phyloP scores from a whole-genome alignment of 805 yeast genomes.

The Candida xiaguanensis region DNA sequence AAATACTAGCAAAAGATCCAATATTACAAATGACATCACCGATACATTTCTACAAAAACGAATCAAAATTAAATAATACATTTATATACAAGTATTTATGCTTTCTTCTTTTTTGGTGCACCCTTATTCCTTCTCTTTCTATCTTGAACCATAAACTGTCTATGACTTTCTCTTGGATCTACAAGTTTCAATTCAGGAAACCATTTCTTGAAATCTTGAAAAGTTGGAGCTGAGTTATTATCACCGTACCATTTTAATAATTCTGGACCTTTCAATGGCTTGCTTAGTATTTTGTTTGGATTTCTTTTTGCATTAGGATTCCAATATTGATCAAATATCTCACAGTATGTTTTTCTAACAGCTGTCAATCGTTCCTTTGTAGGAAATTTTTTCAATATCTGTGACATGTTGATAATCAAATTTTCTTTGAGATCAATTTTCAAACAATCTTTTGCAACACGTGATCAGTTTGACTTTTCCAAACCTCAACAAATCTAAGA shows the following conservation, averaged over 20 bases:
- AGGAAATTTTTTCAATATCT: slow-evolving; percentile 35
- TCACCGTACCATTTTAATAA: slow-evolving; percentile 66
- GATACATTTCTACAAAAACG: slow-evolving; percentile 22
- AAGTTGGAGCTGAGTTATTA: slow-evolving; percentile 63
- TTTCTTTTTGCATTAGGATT: slow-evolving; percentile 66
- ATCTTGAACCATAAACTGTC: slow-evolving; percentile 57
- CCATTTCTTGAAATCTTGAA: slow-evolving; percentile 54
- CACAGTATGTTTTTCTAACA: slow-evolving; percentile 57
- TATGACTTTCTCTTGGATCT: slow-evolving; percentile 67
- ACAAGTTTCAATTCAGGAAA: slow-evolving; percentile 50
- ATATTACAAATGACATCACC: slow-evolving; percentile 20
- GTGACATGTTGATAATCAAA: slow-evolving; percentile 13
- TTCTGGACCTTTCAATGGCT: slow-evolving; percentile 71
- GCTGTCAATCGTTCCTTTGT: slow-evolving; percentile 47
- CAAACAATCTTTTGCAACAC: background rate
- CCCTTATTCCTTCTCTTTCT: slow-evolving; percentile 87
- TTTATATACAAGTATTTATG: slow-evolving; percentile 12
- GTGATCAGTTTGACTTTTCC: no score
- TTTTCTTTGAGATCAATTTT: background rate
- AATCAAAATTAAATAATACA: slow-evolving; percentile 1
- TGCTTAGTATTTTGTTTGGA: slow-evolving; percentile 66
- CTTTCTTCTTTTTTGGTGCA: slow-evolving; percentile 69
- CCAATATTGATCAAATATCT: slow-evolving; percentile 65
- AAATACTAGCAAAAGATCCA: background rate
- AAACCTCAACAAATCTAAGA: no score